Base-by-base conservation (phyloP, 73 alveolate species). In the Paramecium sonneborni region DNA sequence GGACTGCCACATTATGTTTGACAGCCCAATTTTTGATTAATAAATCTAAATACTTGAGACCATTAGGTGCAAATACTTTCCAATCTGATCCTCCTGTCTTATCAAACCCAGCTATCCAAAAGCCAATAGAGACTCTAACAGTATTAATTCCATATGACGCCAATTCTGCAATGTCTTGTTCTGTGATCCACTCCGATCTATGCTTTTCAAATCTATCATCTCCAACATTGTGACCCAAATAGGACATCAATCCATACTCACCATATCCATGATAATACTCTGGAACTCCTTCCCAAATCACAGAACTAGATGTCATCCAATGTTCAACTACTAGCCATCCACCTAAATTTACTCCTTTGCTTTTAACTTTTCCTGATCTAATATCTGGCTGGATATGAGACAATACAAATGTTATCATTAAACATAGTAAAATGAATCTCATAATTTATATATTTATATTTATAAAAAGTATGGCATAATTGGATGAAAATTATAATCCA, bases 101-200 rank as follows among this genome's bases (percentile, higher is more conserved):
- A 79, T 79, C 90, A 62, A 79, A 79, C 18, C 90, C 90, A 15
- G 90, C 55, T 79, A 79, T 38, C 90, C 90, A 79, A 79, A n/a
- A 79, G 1, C 90, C 90, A 1, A 79, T 26, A 0, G 90, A 39
- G 15, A 79, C 90, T 44, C 90, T 79, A 43, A 79, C 90, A 37
- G 90, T 79, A 20, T 79, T 79, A 30, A 79, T 43, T 79, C 90
- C 90, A 79, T 43, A 79, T 43, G 69, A 43, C 14, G 90, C 90
- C 55, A 79, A 43, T 46, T 79, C 90, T 21, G 74, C 28, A 12
- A 79, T 79, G 55, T 79, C 90, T 24, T 38, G 20, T 34, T 79
- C 90, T 79, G 69, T 43, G 37, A 79, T 79, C 90, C 90, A 79
- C 41, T 79, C 44, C 10, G 11, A 10, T 43, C 90, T 79, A 6